Conservation (phyloP, 495 filamentous ascomycete genomes). For the Jackrogersella minutella region DNA sequence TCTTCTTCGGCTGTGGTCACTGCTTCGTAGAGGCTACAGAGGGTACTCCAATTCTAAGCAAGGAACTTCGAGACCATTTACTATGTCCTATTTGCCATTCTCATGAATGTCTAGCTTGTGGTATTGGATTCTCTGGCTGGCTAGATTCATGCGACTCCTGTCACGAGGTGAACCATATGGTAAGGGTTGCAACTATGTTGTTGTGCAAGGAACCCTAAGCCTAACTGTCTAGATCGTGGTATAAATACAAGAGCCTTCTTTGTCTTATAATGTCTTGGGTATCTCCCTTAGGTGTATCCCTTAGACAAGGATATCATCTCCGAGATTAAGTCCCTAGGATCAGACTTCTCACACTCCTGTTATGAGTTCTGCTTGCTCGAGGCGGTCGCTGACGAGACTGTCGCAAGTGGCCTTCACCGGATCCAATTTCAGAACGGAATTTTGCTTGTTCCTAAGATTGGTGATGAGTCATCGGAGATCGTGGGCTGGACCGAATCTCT, state of each 20-base stretch:
- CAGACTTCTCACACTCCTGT: too few relatives aligned
- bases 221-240: too few relatives aligned
- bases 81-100: constrained; percentile 2
- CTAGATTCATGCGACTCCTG: not conserved
- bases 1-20: constrained; percentile 25
- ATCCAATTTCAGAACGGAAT: constrained; percentile 5
- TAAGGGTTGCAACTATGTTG: too few relatives aligned
- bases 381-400: not conserved
- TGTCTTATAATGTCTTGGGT: too few relatives aligned
- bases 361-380: constrained; percentile 3
- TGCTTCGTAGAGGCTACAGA: not conserved
- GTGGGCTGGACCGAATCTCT: not conserved
- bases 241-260: too few relatives aligned
- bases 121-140: not conserved
- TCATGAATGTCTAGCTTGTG: constrained; percentile 2
- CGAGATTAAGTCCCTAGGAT: too few relatives aligned
- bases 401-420: not conserved
- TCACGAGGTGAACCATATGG: too few relatives aligned
- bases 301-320: too few relatives aligned
- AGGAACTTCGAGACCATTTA: not conserved
- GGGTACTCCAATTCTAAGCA: not conserved
- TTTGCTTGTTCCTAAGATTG: not conserved
- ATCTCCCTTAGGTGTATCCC: too few relatives aligned
- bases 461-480: not conserved
- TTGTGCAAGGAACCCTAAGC: too few relatives aligned